Conservation (phyloP, 2,329 filamentous ascomycete genomes). For the Clonostachys rhizophaga region DNA sequence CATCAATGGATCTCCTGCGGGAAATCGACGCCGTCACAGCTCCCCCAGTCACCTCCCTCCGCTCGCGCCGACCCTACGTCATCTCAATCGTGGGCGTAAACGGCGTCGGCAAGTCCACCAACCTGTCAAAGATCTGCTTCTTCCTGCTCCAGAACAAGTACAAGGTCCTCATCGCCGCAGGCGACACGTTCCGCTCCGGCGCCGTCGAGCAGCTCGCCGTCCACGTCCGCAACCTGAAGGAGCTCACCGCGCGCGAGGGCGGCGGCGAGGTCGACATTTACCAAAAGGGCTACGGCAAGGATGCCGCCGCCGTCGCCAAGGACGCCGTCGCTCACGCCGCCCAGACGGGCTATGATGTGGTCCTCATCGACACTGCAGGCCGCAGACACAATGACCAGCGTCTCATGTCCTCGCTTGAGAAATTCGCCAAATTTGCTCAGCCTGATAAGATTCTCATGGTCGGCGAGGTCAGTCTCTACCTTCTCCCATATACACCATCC, state of each 20-base stretch:
- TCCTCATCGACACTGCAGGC: slow-evolving; percentile 94
- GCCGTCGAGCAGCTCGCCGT: slow-evolving; percentile 96
- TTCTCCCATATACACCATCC: not conserved
- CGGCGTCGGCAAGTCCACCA: slow-evolving; percentile 96
- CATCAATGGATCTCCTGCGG: slow-evolving; percentile 87
- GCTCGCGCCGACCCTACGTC: slow-evolving; percentile 77
- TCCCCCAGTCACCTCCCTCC: slow-evolving; percentile 58
- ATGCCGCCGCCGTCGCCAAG: slow-evolving; percentile 90
- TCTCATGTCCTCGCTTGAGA: slow-evolving; percentile 94
- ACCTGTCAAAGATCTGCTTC: slow-evolving; percentile 95
- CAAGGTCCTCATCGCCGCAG: slow-evolving; percentile 88
- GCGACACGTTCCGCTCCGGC: slow-evolving; percentile 94
- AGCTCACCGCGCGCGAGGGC: slow-evolving; percentile 79
- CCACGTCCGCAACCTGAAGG: slow-evolving; percentile 88
- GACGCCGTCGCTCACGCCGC: slow-evolving; percentile 83
- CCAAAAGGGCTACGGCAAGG: slow-evolving; percentile 96
- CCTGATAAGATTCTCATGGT: slow-evolving; percentile 99
- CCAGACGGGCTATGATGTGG: slow-evolving; percentile 78
- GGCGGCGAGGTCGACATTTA: slow-evolving; percentile 85
- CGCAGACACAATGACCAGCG: slow-evolving; percentile 92
- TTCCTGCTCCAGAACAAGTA: slow-evolving; percentile 98
- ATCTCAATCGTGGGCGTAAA: slow-evolving; percentile 98
- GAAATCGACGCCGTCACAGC: slow-evolving; percentile 79
- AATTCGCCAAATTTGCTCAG: slow-evolving; percentile 92
- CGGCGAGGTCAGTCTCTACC: slow-evolving; percentile 35